Evolutionary conservation across 495 filamentous ascomycete species (phyloP).

Genomic region (Immersiella caudata): DNA sequence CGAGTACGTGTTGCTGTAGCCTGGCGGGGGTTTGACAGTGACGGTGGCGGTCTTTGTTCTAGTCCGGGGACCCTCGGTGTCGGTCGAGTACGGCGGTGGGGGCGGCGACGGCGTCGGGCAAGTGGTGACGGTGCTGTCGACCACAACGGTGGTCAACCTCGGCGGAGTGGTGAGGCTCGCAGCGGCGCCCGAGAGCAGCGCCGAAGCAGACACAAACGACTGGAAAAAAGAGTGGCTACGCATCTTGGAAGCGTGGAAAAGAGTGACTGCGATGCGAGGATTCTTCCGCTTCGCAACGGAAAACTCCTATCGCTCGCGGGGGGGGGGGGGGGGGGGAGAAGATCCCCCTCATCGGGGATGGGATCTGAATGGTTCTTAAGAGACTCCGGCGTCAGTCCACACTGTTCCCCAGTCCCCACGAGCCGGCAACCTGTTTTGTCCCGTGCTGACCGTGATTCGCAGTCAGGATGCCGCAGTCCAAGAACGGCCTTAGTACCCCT

Average conservation of each 20-base stretch:
- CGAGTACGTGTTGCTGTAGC: constrained; percentile 1
- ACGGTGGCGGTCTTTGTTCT: neutral
- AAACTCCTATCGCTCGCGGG: neutral
- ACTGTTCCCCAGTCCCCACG: neutral
- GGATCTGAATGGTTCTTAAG: neutral
- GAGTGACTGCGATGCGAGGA: constrained; percentile 23
- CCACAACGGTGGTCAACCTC: constrained; percentile 25
- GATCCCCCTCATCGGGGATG: neutral
- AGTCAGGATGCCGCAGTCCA: neutral
- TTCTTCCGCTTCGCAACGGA: constrained; percentile 9
- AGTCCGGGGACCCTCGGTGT: neutral
- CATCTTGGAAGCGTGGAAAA: constrained; percentile 17
- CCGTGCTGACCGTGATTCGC: constrained; percentile 3
- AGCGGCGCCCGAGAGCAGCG: constrained; percentile 22
- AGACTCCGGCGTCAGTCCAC: no score
- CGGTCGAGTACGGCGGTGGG: constrained; percentile 25
- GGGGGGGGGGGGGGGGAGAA: no score
- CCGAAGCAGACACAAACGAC: constrained; percentile 20
- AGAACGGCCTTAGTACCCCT: neutral
- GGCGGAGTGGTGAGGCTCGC: constrained; percentile 14
- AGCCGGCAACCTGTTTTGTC: neutral
- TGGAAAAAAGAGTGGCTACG: constrained; percentile 23
- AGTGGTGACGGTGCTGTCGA: constrained; percentile 30
- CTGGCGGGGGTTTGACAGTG: neutral
- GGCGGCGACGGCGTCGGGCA: constrained; percentile 27